A percentile compares a stretch with the other conserved stretches of the same genome.
These are phyloP conservation scores for Botryotinia globosa DNA, from an alignment of 2,329 filamentous ascomycete species.

Conservation along the genomic window DNA sequence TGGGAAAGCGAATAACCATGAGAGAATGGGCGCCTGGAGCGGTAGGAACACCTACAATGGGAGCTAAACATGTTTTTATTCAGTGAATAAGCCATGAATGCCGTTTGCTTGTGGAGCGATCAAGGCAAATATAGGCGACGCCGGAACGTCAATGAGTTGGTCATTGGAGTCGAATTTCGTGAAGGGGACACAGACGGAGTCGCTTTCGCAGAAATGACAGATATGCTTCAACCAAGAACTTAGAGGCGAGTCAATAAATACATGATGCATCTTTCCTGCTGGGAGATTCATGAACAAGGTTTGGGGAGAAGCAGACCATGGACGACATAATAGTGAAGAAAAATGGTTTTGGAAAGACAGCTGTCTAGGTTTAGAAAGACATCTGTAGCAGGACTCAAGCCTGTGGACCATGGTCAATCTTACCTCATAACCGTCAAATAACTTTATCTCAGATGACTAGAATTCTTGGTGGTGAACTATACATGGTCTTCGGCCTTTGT, in stretches of 20 bases:
- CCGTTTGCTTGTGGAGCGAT: not conserved
- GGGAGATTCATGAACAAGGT: not conserved
- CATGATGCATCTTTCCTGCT: not conserved
- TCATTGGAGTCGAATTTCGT: not conserved
- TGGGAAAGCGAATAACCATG: not conserved
- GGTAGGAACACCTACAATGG: not conserved
- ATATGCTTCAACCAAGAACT: not conserved
- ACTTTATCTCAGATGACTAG: not conserved
- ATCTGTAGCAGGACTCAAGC: not conserved
- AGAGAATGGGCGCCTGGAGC: not conserved
- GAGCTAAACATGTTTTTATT: fast-evolving
- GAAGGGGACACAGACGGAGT: not conserved
- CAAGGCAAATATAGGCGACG: not conserved
- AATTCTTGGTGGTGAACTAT: not conserved
- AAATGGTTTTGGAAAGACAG: not conserved
- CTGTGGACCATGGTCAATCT: not conserved
- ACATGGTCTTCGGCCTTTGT: not conserved
- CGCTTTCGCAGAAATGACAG: not conserved
- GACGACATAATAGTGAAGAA: not conserved
- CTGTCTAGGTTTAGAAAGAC: not conserved
- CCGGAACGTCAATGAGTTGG: not conserved
- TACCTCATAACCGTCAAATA: not conserved
- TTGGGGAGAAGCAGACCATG: not conserved
- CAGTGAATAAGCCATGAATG: not conserved
- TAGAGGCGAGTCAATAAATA: not conserved